Evolutionary conservation across 2,329 filamentous ascomycete genomes (phyloP).

Genomic region (Fusarium globosum): DNA sequence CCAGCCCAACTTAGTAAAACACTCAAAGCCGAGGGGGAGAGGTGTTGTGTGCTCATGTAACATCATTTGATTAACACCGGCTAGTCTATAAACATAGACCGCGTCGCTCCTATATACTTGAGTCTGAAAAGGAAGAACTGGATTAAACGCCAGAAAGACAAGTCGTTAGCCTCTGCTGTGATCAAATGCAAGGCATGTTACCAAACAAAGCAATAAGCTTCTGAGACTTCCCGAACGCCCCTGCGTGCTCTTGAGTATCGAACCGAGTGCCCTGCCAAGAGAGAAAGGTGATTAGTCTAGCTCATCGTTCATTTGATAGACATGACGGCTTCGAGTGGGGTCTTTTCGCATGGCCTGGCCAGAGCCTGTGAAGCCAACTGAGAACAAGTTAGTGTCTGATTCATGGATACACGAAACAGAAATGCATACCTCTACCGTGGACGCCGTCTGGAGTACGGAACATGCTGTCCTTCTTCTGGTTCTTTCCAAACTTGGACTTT

Average conservation of each 20-base stretch:
- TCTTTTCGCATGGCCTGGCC: slow-evolving; percentile 97
- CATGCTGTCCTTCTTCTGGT: slow-evolving; percentile 91
- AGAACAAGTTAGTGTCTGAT: slow-evolving; percentile 32
- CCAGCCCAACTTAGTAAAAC: slow-evolving; percentile 34
- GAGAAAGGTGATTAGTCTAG: slow-evolving; percentile 66
- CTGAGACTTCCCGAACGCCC: slow-evolving; percentile 42
- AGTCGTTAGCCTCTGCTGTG: slow-evolving; percentile 58
- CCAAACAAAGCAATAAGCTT: slow-evolving; percentile 48
- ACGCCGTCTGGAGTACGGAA: slow-evolving; percentile 91
- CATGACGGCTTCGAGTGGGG: slow-evolving; percentile 80
- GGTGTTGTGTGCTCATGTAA: slow-evolving; percentile 15
- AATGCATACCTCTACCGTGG: slow-evolving; percentile 79
- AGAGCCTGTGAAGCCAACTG: slow-evolving; percentile 96
- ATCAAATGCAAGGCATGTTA: slow-evolving; percentile 50
- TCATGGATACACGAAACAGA: neutral
- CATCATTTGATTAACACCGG: slow-evolving; percentile 40
- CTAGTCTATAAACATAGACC: slow-evolving; percentile 12
- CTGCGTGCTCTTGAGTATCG: slow-evolving; percentile 32
- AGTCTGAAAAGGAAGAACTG: slow-evolving; percentile 35
- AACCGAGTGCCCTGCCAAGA: slow-evolving; percentile 42
- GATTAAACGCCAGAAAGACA: slow-evolving; percentile 41
- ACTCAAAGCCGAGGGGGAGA: slow-evolving; percentile 12
- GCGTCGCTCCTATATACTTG: slow-evolving; percentile 39
- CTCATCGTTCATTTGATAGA: slow-evolving; percentile 83
- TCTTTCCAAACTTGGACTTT: slow-evolving; percentile 77